Base-by-base conservation (phyloP, 495 filamentous ascomycete genomes). In the Aspergillus homomorphus region DNA sequence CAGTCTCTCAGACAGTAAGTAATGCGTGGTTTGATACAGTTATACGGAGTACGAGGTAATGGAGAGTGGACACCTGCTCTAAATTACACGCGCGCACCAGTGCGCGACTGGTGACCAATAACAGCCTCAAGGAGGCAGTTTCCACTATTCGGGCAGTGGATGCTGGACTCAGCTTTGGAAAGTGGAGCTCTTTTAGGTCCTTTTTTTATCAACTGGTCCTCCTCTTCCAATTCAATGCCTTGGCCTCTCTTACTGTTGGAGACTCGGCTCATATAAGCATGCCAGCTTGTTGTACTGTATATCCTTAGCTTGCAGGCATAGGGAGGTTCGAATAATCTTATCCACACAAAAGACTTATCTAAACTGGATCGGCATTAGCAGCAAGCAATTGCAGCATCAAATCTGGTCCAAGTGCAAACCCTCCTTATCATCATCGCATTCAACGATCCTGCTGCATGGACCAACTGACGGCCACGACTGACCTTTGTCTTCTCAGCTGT, bases 81-180 rank as follows among this genome's bases (percentile, higher is more conserved):
- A 59, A 59, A 54, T 54, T 58, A 54, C 56, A 51, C 51, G 54
- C 54, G n/a, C n/a, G n/a, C 51, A 18, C 38, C 41, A 49, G 48
- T 56, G 45, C 23, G 38, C 28, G n/a, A 3, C 16, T 38, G 24
- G 60, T 54, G 51, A 24, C 68, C 66, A 71, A 69, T 71, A 50
- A 58, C 51, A 43, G 19, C 26, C 30, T 15, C 22, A 43, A 54
- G 43, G 23, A 30, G 23, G 9, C 26, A 28, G 26, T 46, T 66
- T 53, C 62, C 69, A 69, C 67, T 64, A 66, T 65, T 67, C 57
- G 55, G 44, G 51, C 50, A 53, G 23, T 56, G 16, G 22, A 15
- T n/a, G 26, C 58, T 62, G 60, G 63, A 58, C 48, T 50, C 28
- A 22, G n/a, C 24, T 30, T 21, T 4, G 21, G n/a, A n/a, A 24